These are phyloP conservation scores for Sarocladium strictum DNA, from an alignment of 2,329 filamentous ascomycete genomes.

Conservation along the genomic window DNA sequence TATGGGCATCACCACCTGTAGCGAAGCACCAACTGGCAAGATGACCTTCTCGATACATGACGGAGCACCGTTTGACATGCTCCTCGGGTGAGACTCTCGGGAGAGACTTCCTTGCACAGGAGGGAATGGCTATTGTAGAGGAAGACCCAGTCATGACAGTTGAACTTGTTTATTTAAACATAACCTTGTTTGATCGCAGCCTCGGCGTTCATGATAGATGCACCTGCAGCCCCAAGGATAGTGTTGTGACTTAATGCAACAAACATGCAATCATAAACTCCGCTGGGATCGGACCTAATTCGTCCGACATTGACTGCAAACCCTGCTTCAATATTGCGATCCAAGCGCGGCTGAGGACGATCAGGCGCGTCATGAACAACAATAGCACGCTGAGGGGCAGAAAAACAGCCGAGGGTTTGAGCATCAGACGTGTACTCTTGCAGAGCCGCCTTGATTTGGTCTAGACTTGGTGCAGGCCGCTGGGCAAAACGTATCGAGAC, in stretches of 20 bases:
- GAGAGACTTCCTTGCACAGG: too few relatives aligned
- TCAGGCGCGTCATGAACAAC: slow-evolving; percentile 85
- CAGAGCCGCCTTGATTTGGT: slow-evolving; percentile 73
- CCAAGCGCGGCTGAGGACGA: slow-evolving; percentile 83
- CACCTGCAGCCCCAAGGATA: slow-evolving; percentile 93
- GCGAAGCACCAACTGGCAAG: too few relatives aligned
- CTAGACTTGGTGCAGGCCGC: slow-evolving; percentile 65
- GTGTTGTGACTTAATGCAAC: slow-evolving; percentile 84
- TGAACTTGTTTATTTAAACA: too few relatives aligned
- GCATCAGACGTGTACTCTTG: slow-evolving; percentile 77
- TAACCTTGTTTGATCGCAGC: not conserved
- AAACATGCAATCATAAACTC: slow-evolving; percentile 92
- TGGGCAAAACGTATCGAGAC: slow-evolving; percentile 79
- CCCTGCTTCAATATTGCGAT: slow-evolving; percentile 76
- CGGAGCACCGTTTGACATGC: too few relatives aligned
- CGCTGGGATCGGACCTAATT: slow-evolving; percentile 77
- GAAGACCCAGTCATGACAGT: too few relatives aligned
- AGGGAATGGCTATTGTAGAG: too few relatives aligned
- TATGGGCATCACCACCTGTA: too few relatives aligned
- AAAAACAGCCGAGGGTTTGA: slow-evolving; percentile 77
- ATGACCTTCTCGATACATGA: too few relatives aligned
- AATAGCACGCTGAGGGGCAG: slow-evolving; percentile 76
- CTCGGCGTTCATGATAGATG: slow-evolving; percentile 76
- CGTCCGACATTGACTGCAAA: slow-evolving; percentile 90
- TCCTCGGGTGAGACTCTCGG: too few relatives aligned